Base-by-base conservation (phyloP, 2,329 filamentous ascomycete genomes). In the Stenocarpella maydis region DNA sequence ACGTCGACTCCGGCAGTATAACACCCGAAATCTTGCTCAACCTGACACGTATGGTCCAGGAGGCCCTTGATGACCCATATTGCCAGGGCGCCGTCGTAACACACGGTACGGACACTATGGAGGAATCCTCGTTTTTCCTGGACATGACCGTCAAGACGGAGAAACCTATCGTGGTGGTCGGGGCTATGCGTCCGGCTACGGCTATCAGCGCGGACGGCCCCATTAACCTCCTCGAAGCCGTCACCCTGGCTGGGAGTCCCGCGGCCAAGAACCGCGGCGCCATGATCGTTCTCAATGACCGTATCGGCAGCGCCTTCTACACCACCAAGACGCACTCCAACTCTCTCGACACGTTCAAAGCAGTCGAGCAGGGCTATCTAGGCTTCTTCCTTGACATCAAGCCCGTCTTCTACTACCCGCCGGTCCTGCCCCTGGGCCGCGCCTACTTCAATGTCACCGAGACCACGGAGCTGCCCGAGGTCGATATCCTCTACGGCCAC, bases 51-150 rank as follows among this genome's bases (percentile, higher is more conserved):
- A 77, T 80, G 68, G 84, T 89, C 66, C 84, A 86, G 68, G 71
- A 71, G 8, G 85, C 86, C 68, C 79, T 88, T 4, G 81, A 83
- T 43, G 76, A 75, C 68, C 78, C 78, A 21, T 74, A 78, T 63
- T 78, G 77, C 39, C 77, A 80, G 78, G 87, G 84, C 43, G 86
- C 85, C 10, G 86, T 90, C 4, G 79, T 91, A 65, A 90, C 89
- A 0, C 89, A 91, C 73, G 89, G 89, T 54, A 91, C 89, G 9
- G 89, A 91, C 74, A 90, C 87, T 0, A 80, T 91, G 1, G 88
- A 90, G 74, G 88, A 91, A 76, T 85, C 86, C 0, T 86, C 88
- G 7, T 90, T 90, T 79, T 90, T 90, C 79, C 79, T 91, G 14
- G 86, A 90, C 71, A 78, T 87, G 5, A 88, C 86, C 0, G 75